Evolutionary conservation across 306 rosid genomes (phyloP).

Genomic region (Styphnolobium japonicum): DNA sequence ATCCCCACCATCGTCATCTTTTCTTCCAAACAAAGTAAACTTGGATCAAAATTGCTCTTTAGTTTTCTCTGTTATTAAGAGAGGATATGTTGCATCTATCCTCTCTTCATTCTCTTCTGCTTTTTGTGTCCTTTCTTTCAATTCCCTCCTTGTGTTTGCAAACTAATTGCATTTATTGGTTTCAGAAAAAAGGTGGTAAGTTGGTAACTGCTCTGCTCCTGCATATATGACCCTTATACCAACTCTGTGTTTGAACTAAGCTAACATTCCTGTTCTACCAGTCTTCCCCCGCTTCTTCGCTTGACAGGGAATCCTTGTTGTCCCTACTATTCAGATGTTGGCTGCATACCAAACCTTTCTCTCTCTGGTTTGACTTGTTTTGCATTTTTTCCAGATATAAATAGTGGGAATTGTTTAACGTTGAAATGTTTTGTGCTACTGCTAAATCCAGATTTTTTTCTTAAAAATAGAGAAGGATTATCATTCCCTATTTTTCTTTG

Average conservation of each 20-base stretch:
- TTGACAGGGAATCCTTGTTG: not conserved
- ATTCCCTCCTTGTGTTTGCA: not conserved
- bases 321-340: not conserved
- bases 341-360: not conserved
- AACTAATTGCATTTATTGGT: not conserved
- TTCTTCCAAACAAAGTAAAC: not conserved
- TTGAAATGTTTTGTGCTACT: not conserved
- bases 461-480: not conserved
- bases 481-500: not conserved
- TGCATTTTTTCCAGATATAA: not conserved
- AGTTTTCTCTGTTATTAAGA: not conserved
- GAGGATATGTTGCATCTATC: slow-evolving; percentile 6
- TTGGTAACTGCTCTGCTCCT: not conserved
- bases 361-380: not conserved
- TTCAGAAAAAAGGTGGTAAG: not conserved
- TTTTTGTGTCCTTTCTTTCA: not conserved
- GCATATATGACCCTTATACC: not conserved
- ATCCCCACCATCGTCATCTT: not conserved
- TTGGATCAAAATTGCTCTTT: not conserved
- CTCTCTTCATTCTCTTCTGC: slow-evolving; percentile 35
- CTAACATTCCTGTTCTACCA: slow-evolving; percentile 21
- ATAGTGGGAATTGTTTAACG: slow-evolving; percentile 3
- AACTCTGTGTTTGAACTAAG: slow-evolving; percentile 19
- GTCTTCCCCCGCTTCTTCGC: slow-evolving; percentile 1
- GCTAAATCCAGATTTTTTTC: slow-evolving; percentile 32